These are phyloP conservation scores for Magnolia changhungtana DNA, from an alignment of 164 flowering plant genomes.

Conservation along the genomic window DNA sequence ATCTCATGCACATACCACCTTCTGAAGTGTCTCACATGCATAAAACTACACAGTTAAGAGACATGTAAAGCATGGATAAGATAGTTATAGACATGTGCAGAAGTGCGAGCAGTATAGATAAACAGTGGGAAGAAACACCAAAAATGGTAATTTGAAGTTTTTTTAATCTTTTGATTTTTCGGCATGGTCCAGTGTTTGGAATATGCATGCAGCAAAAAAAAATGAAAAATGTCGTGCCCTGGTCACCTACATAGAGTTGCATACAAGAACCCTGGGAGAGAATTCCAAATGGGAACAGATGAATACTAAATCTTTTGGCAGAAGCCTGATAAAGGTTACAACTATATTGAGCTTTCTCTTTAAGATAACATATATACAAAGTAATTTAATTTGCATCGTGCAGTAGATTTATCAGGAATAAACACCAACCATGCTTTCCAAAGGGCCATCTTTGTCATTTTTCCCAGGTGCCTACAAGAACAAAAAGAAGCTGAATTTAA, in stretches of 20 bases:
- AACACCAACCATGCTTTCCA: constrained; percentile 84
- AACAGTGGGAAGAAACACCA: not conserved
- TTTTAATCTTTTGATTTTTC: not conserved
- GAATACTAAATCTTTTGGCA: not conserved
- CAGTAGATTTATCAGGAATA: not conserved
- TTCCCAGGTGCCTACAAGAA: constrained; percentile 85
- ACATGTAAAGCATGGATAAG: not conserved
- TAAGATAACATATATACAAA: not conserved
- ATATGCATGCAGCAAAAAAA: not conserved
- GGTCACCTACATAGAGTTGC: not conserved
- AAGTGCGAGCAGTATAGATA: not conserved
- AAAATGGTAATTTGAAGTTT: not conserved
- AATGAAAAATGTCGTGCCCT: too few relatives aligned
- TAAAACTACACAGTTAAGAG: not conserved
- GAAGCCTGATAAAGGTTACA: not conserved
- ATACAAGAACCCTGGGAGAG: not conserved
- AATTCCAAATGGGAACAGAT: not conserved
- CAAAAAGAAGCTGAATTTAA: constrained; percentile 1
- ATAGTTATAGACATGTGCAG: not conserved
- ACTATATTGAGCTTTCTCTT: too few relatives aligned
- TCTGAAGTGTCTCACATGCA: constrained; percentile 1
- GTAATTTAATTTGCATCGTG: not conserved
- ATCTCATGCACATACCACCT: not conserved
- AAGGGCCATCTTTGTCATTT: constrained; percentile 77
- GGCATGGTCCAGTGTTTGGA: not conserved